A percentile compares a stretch with the other conserved stretches of the same genome.
These are phyloP conservation scores for Akebia trifoliata DNA, from an alignment of 164 flowering plant genomes.

Conservation along the genomic window DNA sequence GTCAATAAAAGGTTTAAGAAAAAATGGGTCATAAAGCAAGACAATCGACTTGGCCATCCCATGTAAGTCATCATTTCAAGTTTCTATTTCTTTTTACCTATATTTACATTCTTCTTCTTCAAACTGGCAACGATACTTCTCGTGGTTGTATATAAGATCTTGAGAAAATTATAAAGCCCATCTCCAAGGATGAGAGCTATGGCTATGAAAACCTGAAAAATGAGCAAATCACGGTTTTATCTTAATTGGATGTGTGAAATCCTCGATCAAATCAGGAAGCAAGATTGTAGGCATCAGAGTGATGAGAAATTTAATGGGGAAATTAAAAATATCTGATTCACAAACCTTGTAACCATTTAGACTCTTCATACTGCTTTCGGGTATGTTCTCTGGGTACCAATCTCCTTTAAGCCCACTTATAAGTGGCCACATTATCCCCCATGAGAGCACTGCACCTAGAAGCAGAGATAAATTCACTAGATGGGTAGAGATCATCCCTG, in stretches of 20 bases:
- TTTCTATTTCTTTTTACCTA: conserved; percentile 28
- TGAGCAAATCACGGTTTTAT: neutral
- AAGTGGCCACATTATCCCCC: conserved; percentile 96
- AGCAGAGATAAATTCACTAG: conserved; percentile 80
- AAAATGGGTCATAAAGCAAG: no score
- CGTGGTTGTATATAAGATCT: conserved; percentile 40
- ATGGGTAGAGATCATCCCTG: conserved; percentile 88
- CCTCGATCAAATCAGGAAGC: no score
- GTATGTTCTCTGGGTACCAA: conserved; percentile 55
- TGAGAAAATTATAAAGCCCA: conserved; percentile 78
- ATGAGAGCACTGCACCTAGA: conserved; percentile 84
- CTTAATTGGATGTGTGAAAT: neutral
- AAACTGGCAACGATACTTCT: conserved; percentile 28
- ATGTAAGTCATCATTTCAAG: conserved; percentile 4
- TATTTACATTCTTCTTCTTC: conserved; percentile 24
- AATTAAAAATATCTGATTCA: no score
- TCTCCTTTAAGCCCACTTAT: conserved; percentile 54
- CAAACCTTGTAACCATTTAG: conserved; percentile 80
- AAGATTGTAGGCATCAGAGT: no score
- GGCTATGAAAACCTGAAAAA: conserved; percentile 65
- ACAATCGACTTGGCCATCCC: no score
- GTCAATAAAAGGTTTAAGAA: conserved; percentile 7
- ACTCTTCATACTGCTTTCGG: conserved; percentile 80
- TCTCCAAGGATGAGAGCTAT: conserved; percentile 85
- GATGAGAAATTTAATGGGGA: no score